phyloP scores from a whole-genome alignment of 257 asterid genomes.

The Craterostigma plantagineum region DNA sequence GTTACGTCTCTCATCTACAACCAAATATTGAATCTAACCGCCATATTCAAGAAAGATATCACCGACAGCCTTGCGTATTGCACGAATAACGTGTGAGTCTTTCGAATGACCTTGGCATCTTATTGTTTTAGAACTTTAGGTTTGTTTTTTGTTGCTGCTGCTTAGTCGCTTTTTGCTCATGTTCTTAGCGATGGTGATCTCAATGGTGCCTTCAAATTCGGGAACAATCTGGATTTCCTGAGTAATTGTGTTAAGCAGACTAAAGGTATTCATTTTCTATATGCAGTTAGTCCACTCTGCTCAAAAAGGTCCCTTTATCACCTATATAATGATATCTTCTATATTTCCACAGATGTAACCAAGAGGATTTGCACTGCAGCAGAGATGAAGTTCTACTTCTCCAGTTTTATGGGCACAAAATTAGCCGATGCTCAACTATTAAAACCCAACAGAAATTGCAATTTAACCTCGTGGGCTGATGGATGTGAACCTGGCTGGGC shows the following conservation, averaged over 20 bases:
- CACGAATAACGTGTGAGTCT: conserved; percentile 67
- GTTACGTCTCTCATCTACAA: conserved; percentile 57
- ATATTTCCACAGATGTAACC: conserved; percentile 33
- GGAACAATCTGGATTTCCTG: conserved; percentile 58
- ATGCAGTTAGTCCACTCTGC: not conserved
- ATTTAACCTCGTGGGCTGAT: conserved; percentile 50
- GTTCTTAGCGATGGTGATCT: conserved; percentile 60
- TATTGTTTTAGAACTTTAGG: no score
- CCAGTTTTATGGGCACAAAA: conserved; percentile 34
- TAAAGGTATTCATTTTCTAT: conserved; percentile 62
- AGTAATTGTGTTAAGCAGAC: conserved; percentile 54
- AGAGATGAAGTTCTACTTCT: conserved; percentile 61
- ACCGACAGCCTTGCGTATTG: conserved; percentile 52
- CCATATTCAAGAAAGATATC: conserved; percentile 46
- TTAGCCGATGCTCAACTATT: conserved; percentile 30
- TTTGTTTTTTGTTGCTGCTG: conserved; percentile 8
- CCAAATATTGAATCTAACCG: conserved; percentile 67
- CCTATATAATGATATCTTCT: not conserved
- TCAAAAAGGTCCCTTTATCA: not conserved
- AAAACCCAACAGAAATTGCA: conserved; percentile 59
- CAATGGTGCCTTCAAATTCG: conserved; percentile 66
- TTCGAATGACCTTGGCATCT: not conserved
- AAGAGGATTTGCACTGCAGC: conserved; percentile 66
- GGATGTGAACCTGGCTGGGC: conserved; percentile 99
- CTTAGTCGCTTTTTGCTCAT: conserved; percentile 9